Conservation (phyloP, 192 early-diverging fungal species). For the Powellomyces hirtus region DNA sequence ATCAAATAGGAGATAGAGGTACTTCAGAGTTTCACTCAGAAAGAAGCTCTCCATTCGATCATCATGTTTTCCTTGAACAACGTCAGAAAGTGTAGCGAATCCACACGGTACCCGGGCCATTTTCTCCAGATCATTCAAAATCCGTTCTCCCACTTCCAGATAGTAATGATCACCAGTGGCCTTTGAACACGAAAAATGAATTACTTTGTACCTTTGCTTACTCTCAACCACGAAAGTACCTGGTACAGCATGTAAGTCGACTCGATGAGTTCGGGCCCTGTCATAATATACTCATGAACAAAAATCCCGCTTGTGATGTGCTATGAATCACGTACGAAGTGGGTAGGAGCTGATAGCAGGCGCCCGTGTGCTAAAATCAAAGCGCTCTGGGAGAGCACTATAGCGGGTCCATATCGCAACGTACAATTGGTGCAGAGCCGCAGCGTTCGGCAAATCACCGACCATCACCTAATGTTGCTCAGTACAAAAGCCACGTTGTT, state of each 20-base stretch:
- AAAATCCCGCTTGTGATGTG: no score
- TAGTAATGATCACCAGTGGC: conserved; percentile 92
- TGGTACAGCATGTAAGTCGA: conserved; percentile 89
- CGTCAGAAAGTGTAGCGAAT: conserved; percentile 69
- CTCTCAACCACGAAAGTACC: conserved; percentile 8
- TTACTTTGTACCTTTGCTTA: neutral
- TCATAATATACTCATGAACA: no score
- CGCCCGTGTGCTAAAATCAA: conserved; percentile 66
- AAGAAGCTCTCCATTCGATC: conserved; percentile 96
- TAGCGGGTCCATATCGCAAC: conserved; percentile 87
- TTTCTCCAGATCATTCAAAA: conserved; percentile 76
- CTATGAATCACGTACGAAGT: conserved; percentile 43
- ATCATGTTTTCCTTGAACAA: conserved; percentile 61
- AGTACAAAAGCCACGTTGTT: neutral
- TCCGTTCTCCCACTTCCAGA: conserved; percentile 83
- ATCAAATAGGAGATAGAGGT: conserved; percentile 95
- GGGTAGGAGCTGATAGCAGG: conserved; percentile 75
- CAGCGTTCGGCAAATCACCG: conserved; percentile 83
- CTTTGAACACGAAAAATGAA: conserved; percentile 23
- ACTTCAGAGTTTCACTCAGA: conserved; percentile 93
- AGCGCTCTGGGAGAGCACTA: conserved; percentile 83
- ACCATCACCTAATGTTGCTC: conserved; percentile 59
- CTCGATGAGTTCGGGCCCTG: conserved; percentile 89
- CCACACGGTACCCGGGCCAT: conserved; percentile 74
- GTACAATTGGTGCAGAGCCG: conserved; percentile 77